Percentiles rank a stretch among this genome's conserved stretches.
phyloP scores from a whole-genome alignment of 148 eudicot genomes.

The Diospyros kaki region DNA sequence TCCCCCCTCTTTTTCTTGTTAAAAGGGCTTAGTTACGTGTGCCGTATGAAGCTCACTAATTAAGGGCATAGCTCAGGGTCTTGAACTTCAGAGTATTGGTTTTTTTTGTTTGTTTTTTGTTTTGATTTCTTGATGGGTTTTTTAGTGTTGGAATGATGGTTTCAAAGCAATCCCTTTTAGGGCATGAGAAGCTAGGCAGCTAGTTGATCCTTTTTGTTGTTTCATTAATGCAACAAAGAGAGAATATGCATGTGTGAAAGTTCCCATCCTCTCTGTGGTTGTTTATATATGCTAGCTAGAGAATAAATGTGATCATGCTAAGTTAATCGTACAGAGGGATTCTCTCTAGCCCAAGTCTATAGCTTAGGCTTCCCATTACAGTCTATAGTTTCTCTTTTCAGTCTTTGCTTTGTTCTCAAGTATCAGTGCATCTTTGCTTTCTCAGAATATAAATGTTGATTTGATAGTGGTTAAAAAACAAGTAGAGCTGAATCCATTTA shows the following conservation, averaged over 20 bases:
- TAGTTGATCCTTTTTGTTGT: not conserved
- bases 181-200: not conserved
- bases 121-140: not conserved
- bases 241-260: conserved; percentile 2
- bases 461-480: not conserved
- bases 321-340: conserved; percentile 8
- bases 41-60: no score
- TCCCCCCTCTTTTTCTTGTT: no score
- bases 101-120: not conserved
- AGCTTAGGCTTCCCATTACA: not conserved
- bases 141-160: not conserved
- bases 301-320: conserved; percentile 1
- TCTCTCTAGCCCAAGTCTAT: not conserved
- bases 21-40: no score
- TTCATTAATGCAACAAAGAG: not conserved
- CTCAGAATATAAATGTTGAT: not conserved
- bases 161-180: not conserved
- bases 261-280: not conserved
- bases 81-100: no score
- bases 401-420: conserved; percentile 10
- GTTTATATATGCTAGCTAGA: not conserved
- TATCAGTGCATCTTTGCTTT: conserved; percentile 4
- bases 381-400: not conserved
- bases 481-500: not conserved
- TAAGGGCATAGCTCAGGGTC: no score